Conservation (phyloP, 805 yeast species). For the Starmerella roubikii region DNA sequence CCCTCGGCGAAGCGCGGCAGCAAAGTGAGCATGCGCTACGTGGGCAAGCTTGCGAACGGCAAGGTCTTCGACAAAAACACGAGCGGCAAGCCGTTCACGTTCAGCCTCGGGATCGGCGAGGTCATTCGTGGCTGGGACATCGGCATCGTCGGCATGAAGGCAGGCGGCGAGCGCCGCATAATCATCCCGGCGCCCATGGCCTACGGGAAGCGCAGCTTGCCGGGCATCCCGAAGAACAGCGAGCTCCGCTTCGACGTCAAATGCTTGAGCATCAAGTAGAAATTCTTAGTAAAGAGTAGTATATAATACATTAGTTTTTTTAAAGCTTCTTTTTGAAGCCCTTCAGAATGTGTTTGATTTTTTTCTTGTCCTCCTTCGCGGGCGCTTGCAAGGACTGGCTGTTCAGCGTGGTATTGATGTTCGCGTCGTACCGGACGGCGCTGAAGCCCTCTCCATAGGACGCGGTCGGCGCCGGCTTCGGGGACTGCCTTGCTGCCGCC, state of each 20-base stretch:
- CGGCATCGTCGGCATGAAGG: constrained; percentile 97
- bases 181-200: constrained; percentile 93
- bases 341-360: constrained; percentile 12
- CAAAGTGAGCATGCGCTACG: constrained; percentile 91
- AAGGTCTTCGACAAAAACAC: constrained; percentile 95
- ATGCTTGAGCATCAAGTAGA: constrained; percentile 69
- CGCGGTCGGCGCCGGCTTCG: too few relatives aligned
- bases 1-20: constrained; percentile 75
- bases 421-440: not conserved
- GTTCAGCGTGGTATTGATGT: constrained; percentile 1
- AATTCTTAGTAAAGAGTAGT: not conserved
- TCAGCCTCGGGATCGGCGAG: constrained; percentile 90
- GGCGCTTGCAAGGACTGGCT: not conserved
- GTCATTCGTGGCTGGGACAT: constrained; percentile 98
- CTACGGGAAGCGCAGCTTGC: constrained; percentile 84
- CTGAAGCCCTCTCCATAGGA: too few relatives aligned
- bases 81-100: constrained; percentile 87
- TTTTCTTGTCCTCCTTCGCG: constrained; percentile 9
- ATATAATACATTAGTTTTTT: too few relatives aligned
- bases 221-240: constrained; percentile 96
- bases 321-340: constrained; percentile 12
- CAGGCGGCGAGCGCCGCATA: constrained; percentile 97
- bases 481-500: too few relatives aligned
- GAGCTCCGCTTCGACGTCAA: constrained; percentile 94
- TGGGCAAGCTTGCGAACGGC: constrained; percentile 94